Evolutionary conservation across 2,329 filamentous ascomycete genomes (phyloP).

Genomic region (Pseudopithomyces maydicus): DNA sequence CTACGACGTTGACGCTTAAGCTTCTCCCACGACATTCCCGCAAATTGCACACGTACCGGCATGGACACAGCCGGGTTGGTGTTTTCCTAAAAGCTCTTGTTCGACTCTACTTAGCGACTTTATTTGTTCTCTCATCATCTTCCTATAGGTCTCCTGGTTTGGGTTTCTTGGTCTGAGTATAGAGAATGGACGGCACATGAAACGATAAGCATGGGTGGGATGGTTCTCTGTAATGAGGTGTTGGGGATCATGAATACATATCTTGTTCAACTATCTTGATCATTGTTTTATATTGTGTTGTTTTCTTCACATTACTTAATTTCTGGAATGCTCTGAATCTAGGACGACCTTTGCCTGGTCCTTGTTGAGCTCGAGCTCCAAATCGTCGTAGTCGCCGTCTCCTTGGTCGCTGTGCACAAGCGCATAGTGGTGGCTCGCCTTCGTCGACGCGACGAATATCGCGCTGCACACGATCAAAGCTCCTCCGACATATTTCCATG

Average conservation of each 20-base stretch:
- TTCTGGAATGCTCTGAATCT: background rate
- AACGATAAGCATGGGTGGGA: slow-evolving; percentile 4
- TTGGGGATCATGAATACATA: slow-evolving; percentile 22
- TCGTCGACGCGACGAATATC: slow-evolving; percentile 2
- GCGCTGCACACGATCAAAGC: slow-evolving; percentile 1
- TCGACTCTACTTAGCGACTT: slow-evolving; percentile 27
- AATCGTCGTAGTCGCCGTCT: background rate
- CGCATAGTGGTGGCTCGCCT: slow-evolving; percentile 1
- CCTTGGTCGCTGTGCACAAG: background rate
- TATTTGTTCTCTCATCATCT: slow-evolving; percentile 19
- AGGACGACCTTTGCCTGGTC: background rate
- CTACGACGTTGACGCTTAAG: slow-evolving; percentile 25
- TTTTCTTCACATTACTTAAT: background rate
- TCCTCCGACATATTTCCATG: slow-evolving; percentile 1
- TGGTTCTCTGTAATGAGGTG: slow-evolving; percentile 21
- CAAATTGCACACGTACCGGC: slow-evolving; percentile 30
- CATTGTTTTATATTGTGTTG: background rate
- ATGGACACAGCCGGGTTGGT: slow-evolving; percentile 24
- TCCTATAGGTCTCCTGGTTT: slow-evolving; percentile 16
- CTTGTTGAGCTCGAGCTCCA: background rate
- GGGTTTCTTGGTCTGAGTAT: slow-evolving; percentile 12
- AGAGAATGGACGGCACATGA: slow-evolving; percentile 19
- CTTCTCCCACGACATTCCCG: slow-evolving; percentile 26
- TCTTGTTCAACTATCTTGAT: background rate
- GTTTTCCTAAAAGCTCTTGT: slow-evolving; percentile 34